A percentile compares a stretch with the other conserved stretches of the same genome.
Conservation (phyloP, 192 early-diverging fungal species). For the Funneliformis geosporum region DNA sequence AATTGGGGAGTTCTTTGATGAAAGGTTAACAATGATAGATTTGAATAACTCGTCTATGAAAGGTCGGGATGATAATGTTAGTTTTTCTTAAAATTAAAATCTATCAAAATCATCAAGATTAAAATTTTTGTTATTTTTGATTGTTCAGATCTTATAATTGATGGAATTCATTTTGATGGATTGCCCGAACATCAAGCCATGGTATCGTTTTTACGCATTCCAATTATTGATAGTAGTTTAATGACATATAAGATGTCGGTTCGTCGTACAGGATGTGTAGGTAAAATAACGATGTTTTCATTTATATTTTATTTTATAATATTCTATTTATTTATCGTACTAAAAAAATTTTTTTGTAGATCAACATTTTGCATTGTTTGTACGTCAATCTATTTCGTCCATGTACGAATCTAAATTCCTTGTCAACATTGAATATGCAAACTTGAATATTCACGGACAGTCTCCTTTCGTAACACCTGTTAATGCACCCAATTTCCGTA, state of each 20-base stretch:
- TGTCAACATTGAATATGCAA: constrained; percentile 45
- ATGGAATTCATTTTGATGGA: constrained; percentile 33
- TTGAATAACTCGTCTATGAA: constrained; percentile 40
- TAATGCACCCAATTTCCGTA: constrained; percentile 19
- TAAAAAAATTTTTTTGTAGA: constrained; percentile 19
- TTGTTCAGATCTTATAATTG: constrained; percentile 33
- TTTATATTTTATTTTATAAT: background rate
- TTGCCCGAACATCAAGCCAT: constrained; percentile 32
- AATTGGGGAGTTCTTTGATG: constrained; percentile 42
- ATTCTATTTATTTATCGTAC: background rate
- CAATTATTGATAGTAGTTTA: constrained; percentile 53
- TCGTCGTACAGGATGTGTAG: constrained; percentile 37
- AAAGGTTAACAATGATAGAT: constrained; percentile 25
- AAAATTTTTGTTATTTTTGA: background rate
- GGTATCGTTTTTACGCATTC: constrained; percentile 46
- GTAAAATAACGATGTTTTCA: constrained; percentile 24
- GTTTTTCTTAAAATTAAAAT: background rate
- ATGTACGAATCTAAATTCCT: constrained; percentile 58
- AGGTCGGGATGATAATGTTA: constrained; percentile 40
- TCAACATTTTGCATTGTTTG: constrained; percentile 49
- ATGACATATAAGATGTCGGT: constrained; percentile 55
- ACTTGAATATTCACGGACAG: constrained; percentile 57
- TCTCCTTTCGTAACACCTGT: constrained; percentile 43
- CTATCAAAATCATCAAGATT: background rate
- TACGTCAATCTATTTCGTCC: constrained; percentile 56